Conservation (phyloP, 2,329 filamentous ascomycete species). For the Aspergillus ibericus region DNA sequence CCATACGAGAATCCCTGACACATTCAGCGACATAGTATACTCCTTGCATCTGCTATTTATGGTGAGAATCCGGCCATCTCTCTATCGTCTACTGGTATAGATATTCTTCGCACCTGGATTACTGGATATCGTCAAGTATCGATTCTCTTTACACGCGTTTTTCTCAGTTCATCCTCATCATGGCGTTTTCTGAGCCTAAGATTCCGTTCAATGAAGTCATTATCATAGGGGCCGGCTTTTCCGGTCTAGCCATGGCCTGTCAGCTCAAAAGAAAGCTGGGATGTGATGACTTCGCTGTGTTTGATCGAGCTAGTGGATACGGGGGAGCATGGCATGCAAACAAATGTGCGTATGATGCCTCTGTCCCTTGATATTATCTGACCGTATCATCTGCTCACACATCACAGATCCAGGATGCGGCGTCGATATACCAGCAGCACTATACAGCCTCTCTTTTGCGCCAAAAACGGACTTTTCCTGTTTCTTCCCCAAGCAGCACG, state of each 20-base stretch:
- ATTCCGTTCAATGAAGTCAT: not conserved
- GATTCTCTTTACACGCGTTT: too few relatives aligned
- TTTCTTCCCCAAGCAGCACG: conserved; percentile 7
- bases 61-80: too few relatives aligned
- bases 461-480: conserved; percentile 13
- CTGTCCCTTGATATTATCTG: not conserved
- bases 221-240: conserved; percentile 16
- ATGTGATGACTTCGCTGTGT: conserved; percentile 12
- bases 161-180: not conserved
- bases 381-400: not conserved
- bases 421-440: conserved; percentile 15
- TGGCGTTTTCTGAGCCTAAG: too few relatives aligned
- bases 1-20: too few relatives aligned
- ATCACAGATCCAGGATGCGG: conserved; percentile 14
- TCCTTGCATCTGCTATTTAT: too few relatives aligned
- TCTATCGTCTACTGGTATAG: too few relatives aligned
- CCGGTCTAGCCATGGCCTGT: conserved; percentile 14
- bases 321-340: conserved; percentile 17
- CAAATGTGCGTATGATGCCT: conserved; percentile 1
- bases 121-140: too few relatives aligned
- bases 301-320: conserved; percentile 1
- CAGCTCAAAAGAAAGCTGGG: conserved; percentile 10
- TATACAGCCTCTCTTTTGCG: conserved; percentile 16
- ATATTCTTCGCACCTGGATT: too few relatives aligned
- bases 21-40: too few relatives aligned